Evolutionary conservation across 371 early-diverging fungal genomes (phyloP), one percentile per base, ranked within the genome.

Genomic region (Mucor indicus): DNA sequence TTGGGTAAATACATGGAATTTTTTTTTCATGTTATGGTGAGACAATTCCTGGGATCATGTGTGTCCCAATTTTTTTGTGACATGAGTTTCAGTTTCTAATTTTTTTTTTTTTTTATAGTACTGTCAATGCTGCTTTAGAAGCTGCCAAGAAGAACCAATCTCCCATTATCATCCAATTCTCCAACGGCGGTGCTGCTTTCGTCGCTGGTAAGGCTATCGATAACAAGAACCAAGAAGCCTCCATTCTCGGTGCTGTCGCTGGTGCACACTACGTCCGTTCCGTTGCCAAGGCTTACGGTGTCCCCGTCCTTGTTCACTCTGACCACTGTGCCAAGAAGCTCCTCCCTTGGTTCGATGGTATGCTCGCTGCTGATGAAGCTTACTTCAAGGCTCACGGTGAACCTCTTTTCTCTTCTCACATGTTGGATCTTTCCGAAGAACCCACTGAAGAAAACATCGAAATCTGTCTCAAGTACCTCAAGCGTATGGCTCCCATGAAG

Each of bases 281-380:
- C 21, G 90, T 93, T 43, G 92, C 94, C 58, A 86, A 84, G 69
- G 83, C 87, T 41, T 93, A 93, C 53, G 94, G 93, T 51, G 79
- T 93, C 53, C 93, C 93, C 46, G 92, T 93, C 40, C 68, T 87
- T 32, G 56, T 92, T 52, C 94, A 93, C 85, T 87, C 89, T 58
- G 94, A 93, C 65, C 94, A 93, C 82, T 93, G 94, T 77, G 94
- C 92, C 69, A 87, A 89, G 79, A 91, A 92, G 81, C 87, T 93
- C 48, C 77, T 93, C 41, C 91, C 91, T 24, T 93, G 94, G 94
- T 90, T 93, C 69, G 94, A 93, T 57, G 94, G 74, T 50, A 93
- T 93, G 94, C 76, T 93, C 50, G 82, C 65, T 31, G 94, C 93
- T 44, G 93, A 93, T 65, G 93, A 93, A 64, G 84, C 74, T 46